These are phyloP conservation scores for Yarrowia hollandica DNA, from an alignment of 805 yeast species.

Conservation along the genomic window DNA sequence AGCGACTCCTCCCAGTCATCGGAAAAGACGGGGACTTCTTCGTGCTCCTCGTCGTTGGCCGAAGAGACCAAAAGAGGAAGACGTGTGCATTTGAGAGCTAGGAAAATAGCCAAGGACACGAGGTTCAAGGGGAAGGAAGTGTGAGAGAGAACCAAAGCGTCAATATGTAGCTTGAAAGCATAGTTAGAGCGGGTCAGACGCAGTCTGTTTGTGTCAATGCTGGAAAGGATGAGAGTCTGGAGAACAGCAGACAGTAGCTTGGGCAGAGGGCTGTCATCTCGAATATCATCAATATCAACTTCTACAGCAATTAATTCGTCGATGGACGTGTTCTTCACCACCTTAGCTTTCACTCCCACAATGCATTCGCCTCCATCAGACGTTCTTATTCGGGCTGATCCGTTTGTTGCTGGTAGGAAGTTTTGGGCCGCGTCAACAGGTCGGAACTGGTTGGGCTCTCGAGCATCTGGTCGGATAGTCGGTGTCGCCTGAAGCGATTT, in stretches of 20 bases:
- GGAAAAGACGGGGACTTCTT: slow-evolving; percentile 86
- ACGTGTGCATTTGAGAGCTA: slow-evolving; percentile 76
- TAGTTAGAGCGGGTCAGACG: slow-evolving; percentile 67
- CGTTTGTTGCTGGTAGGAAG: slow-evolving; percentile 84
- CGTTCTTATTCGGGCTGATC: slow-evolving; percentile 82
- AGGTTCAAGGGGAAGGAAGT: slow-evolving; percentile 79
- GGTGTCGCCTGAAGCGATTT: slow-evolving; percentile 65
- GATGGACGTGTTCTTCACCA: slow-evolving; percentile 48
- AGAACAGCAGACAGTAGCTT: slow-evolving; percentile 50
- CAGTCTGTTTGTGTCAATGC: slow-evolving; percentile 44
- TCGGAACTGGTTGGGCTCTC: slow-evolving; percentile 71
- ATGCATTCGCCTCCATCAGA: slow-evolving; percentile 93
- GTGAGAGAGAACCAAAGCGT: slow-evolving; percentile 74
- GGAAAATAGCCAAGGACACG: slow-evolving; percentile 73
- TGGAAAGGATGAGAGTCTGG: slow-evolving; percentile 56
- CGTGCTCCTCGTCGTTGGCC: slow-evolving; percentile 61
- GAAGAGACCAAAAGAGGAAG: slow-evolving; percentile 72
- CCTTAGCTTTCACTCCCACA: slow-evolving; percentile 85
- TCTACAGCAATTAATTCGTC: slow-evolving; percentile 68
- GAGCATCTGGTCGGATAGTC: slow-evolving; percentile 81
- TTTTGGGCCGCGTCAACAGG: slow-evolving; percentile 82
- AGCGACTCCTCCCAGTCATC: slow-evolving; percentile 76
- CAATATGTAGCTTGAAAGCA: slow-evolving; percentile 74
- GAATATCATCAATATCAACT: slow-evolving; percentile 63
- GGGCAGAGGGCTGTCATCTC: slow-evolving; percentile 76